phyloP scores from a whole-genome alignment of 2,329 filamentous ascomycete species.

The Exophiala sp. region DNA sequence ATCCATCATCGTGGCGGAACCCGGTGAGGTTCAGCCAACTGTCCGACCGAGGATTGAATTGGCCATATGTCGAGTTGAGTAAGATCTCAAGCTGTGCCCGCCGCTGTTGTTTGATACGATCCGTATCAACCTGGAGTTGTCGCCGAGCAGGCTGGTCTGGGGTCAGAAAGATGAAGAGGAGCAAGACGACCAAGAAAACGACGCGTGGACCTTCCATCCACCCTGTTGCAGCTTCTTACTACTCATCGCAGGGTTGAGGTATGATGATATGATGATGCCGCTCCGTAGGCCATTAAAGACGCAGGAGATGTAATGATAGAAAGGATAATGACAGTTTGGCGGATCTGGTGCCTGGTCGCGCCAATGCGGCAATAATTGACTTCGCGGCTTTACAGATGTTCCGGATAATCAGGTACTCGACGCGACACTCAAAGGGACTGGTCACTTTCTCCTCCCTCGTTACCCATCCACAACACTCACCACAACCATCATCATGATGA shows the following conservation, averaged over 20 bases:
- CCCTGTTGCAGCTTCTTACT: conserved; percentile 8
- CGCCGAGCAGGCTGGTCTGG: conserved; percentile 35
- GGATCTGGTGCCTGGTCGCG: background rate
- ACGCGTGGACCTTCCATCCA: conserved; percentile 40
- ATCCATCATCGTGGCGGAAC: conserved; percentile 65
- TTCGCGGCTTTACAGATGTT: too few species aligned
- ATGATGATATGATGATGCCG: background rate
- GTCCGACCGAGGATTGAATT: conserved; percentile 43
- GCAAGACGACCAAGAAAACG: conserved; percentile 46
- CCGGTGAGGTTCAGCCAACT: conserved; percentile 68
- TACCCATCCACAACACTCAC: background rate
- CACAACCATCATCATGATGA: background rate
- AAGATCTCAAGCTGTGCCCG: conserved; percentile 31
- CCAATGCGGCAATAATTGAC: background rate
- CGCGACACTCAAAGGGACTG: background rate
- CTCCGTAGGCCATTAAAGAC: too few species aligned
- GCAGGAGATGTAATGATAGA: too few species aligned
- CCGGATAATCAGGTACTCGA: too few species aligned
- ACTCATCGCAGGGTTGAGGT: conserved; percentile 13
- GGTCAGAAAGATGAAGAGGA: conserved; percentile 50
- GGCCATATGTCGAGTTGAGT: conserved; percentile 45
- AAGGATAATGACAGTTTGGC: background rate
- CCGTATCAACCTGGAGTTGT: conserved; percentile 13
- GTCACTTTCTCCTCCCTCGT: too few species aligned
- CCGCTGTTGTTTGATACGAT: conserved; percentile 41